Percentiles rank a stretch among this genome's conserved stretches.
These are phyloP conservation scores for Clitoria ternatea DNA, from an alignment of 306 rosid species.

Conservation along the genomic window DNA sequence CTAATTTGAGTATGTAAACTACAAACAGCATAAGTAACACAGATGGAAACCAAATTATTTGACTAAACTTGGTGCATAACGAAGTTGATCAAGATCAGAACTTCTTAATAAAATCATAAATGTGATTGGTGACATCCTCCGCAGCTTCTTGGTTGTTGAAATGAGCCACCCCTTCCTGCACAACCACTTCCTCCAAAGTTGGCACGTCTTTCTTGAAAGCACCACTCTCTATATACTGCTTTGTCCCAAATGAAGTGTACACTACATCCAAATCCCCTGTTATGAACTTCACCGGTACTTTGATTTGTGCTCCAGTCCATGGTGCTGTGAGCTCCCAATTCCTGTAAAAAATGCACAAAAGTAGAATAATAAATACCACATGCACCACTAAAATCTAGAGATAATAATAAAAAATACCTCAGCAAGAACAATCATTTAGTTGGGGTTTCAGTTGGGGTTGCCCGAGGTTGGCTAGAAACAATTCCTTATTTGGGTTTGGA, in stretches of 20 bases:
- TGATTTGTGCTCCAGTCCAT: conserved; percentile 24
- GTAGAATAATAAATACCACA: background rate
- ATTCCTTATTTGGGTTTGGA: too few relatives aligned
- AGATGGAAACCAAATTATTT: background rate
- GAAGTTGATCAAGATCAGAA: background rate
- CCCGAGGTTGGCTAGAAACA: too few relatives aligned
- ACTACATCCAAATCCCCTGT: conserved; percentile 32
- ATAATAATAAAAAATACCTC: too few relatives aligned
- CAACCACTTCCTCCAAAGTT: conserved; percentile 28
- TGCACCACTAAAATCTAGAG: too few relatives aligned
- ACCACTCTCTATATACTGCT: conserved; percentile 24
- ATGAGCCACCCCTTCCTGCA: conserved; percentile 35
- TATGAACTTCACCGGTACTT: conserved; percentile 32
- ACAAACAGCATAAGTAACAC: background rate
- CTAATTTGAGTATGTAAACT: too few relatives aligned
- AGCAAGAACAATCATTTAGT: too few relatives aligned
- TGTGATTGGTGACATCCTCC: conserved; percentile 22
- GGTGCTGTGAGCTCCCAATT: conserved; percentile 35
- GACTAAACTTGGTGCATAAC: background rate
- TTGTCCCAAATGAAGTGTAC: background rate
- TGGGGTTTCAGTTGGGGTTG: too few relatives aligned
- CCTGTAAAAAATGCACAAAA: background rate
- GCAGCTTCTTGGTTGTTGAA: conserved; percentile 36
- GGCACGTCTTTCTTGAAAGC: conserved; percentile 35
- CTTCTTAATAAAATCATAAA: conserved; percentile 22